These are phyloP conservation scores for Apostasia ramifera DNA, from an alignment of 106 monocot genomes.

Conservation along the genomic window DNA sequence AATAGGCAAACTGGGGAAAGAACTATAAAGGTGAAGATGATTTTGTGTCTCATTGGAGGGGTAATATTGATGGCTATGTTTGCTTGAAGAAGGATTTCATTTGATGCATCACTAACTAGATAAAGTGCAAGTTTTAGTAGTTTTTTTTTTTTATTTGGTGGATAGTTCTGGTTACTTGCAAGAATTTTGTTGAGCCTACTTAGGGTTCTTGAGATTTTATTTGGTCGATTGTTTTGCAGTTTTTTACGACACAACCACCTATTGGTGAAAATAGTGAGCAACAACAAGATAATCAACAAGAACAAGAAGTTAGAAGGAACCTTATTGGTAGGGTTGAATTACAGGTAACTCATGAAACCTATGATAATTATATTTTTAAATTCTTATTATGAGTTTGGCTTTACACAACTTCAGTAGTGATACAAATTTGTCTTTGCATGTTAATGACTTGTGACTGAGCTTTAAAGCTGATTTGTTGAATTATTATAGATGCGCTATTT, in stretches of 20 bases:
- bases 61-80: neutral
- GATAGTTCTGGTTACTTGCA: neutral
- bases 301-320: constrained; percentile 49
- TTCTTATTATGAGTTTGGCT: too few species aligned
- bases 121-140: neutral
- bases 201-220: neutral
- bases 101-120: neutral
- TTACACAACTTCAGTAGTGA: too few species aligned
- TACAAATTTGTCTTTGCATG: too few species aligned
- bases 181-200: too few species aligned
- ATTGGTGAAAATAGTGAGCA: constrained; percentile 4
- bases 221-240: neutral
- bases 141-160: neutral
- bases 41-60: neutral
- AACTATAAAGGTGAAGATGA: constrained; percentile 23
- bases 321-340: constrained; percentile 49
- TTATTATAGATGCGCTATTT: too few species aligned
- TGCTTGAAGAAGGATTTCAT: neutral
- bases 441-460: too few species aligned
- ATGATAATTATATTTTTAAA: neutral
- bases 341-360: constrained; percentile 27
- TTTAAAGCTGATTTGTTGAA: too few species aligned
- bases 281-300: constrained; percentile 9
- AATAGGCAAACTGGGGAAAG: constrained; percentile 26
- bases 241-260: constrained; percentile 11